A percentile compares a stretch with the other conserved stretches of the same genome.
These are phyloP conservation scores for Eucalyptus caleyi DNA, from an alignment of 345 rosid species.

Conservation along the genomic window DNA sequence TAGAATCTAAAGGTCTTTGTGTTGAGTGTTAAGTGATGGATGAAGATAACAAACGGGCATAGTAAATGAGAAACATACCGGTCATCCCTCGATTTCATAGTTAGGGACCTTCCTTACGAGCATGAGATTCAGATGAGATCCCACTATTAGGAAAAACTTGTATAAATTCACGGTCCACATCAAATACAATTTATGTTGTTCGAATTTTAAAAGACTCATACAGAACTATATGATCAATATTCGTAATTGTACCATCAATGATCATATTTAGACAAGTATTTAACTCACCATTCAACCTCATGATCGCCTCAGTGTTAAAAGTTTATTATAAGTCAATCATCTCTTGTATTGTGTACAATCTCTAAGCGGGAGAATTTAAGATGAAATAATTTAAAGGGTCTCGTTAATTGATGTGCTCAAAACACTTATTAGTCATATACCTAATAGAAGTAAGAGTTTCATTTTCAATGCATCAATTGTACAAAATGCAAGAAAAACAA, in stretches of 20 bases:
- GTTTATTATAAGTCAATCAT: not conserved
- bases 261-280: not conserved
- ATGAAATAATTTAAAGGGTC: not conserved
- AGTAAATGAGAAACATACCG: not conserved
- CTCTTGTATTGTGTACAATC: not conserved
- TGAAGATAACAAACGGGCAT: not conserved
- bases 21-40: not conserved
- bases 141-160: not conserved
- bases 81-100: not conserved
- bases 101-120: not conserved
- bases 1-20: not conserved
- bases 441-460: not conserved
- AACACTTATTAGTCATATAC: not conserved
- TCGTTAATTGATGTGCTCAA: not conserved
- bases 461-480: not conserved
- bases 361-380: accelerated
- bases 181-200: not conserved
- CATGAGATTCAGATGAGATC: not conserved
- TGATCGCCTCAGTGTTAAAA: accelerated
- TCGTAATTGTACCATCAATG: accelerated
- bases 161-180: not conserved
- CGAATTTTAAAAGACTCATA: not conserved
- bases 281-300: too few species aligned
- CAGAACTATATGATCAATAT: not conserved
- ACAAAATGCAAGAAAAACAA: not conserved